Evolutionary conservation across 2,329 filamentous ascomycete species (phyloP), one percentile per base, ranked within the genome.

Genomic region (Fusarium sacchari): DNA sequence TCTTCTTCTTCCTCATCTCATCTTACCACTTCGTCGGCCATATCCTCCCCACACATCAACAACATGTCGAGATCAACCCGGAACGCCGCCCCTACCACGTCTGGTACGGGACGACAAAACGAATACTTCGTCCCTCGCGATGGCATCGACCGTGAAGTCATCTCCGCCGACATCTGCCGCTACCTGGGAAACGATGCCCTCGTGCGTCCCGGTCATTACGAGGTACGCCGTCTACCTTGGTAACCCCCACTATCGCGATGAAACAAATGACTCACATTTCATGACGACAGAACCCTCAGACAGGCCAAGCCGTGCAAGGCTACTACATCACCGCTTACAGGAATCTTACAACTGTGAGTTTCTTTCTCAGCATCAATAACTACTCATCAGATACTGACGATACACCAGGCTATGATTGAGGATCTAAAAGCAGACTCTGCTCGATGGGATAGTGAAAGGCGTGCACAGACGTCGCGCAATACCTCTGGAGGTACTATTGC

Each of bases 131-230:
- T 95, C 62, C 91, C 92, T 50, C 90, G 92, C 79, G 92, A 94
- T 82, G 93, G 93, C 80, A 95, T 95, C 82, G 92, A 93, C 81
- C 91, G 93, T 78, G 93, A 95, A 83, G 93, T 95, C 78, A 94
- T 95, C 83, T 94, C 93, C 72, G 91, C 92, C 80, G 93, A 95
- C 81, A 94, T 95, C 75, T 95, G 93, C 85, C 92, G 93, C 80
- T 95, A 94, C 81, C 88, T 95, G 76, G 93, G 93, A 79, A 94
- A 94, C 82, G 93, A 95, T 86, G 93, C 93, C 76, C 88, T 94
- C 78, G 93, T 94, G 80, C 91, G 91, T 79, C 93, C 92, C 67
- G 92, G 91, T 78, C 90, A 88, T 77, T 92, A 93, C 83, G 90
- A 93, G 88, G 92, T 94, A 88, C 78, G 76, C 57, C 57, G 13